Conservation (phyloP, 2,329 filamentous ascomycete species). For the Didymella arachidicola region DNA sequence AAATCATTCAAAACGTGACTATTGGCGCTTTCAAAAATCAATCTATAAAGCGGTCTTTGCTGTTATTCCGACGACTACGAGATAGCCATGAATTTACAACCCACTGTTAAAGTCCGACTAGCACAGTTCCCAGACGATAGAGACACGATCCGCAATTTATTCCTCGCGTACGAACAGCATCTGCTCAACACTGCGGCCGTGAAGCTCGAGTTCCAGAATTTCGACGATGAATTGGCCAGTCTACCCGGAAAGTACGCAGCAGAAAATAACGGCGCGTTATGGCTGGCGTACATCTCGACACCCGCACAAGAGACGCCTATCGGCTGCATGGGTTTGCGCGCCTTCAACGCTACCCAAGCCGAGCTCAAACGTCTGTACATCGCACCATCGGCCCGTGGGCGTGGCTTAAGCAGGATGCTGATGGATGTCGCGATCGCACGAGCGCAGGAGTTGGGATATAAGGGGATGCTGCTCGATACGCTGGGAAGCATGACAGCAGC, state of each 20-base stretch:
- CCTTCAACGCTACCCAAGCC: conserved; percentile 49
- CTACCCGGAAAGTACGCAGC: conserved; percentile 64
- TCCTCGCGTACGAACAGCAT: conserved; percentile 35
- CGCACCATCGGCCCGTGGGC: conserved; percentile 56
- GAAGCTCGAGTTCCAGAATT: conserved; percentile 66
- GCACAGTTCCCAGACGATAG: conserved; percentile 56
- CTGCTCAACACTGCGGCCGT: conserved; percentile 50
- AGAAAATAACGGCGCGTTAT: conserved; percentile 56
- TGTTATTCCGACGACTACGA: neutral
- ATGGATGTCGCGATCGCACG: conserved; percentile 55
- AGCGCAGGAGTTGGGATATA: conserved; percentile 60
- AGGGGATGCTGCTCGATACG: conserved; percentile 64
- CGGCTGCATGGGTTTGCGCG: conserved; percentile 62
- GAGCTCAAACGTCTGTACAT: conserved; percentile 69
- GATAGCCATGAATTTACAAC: neutral
- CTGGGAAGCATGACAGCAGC: conserved; percentile 62
- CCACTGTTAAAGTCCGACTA: conserved; percentile 8
- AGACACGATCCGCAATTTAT: conserved; percentile 45
- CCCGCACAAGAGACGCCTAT: conserved; percentile 39
- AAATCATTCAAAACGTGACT: neutral
- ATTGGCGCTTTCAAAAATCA: neutral
- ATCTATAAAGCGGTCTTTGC: too few relatives aligned
- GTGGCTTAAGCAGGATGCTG: conserved; percentile 59
- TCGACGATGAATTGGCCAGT: conserved; percentile 59
- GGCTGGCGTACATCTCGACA: conserved; percentile 53